Evolutionary conservation across 148 eudicot genomes (phyloP).

Genomic region (Cornus suecica): DNA sequence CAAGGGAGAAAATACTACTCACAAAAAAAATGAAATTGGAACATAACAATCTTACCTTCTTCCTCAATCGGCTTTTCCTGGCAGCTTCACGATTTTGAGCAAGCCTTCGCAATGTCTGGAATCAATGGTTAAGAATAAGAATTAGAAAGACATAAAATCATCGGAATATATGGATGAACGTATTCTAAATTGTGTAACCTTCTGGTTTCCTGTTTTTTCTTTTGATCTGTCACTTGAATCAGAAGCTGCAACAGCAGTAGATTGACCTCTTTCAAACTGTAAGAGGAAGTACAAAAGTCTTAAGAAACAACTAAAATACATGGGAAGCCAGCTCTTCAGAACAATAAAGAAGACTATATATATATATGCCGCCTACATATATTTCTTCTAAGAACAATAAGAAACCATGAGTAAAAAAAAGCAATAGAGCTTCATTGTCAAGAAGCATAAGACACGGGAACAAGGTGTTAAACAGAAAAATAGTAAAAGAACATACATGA

Average conservation of each 20-base stretch:
- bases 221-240: slow-evolving; percentile 92
- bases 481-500: background rate
- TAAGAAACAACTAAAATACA: background rate
- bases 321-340: background rate
- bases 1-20: background rate
- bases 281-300: slow-evolving; percentile 7
- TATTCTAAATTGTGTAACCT: slow-evolving; percentile 40
- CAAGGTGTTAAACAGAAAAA: background rate
- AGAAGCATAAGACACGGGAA: background rate
- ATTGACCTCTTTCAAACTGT: slow-evolving; percentile 69
- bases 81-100: slow-evolving; percentile 99
- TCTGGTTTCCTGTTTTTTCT: slow-evolving; percentile 75
- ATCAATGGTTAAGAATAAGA: background rate
- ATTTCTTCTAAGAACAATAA: too few relatives aligned
- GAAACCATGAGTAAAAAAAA: background rate
- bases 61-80: slow-evolving; percentile 86
- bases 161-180: background rate
- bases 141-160: background rate
- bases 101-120: slow-evolving; percentile 81
- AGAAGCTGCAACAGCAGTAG: slow-evolving; percentile 46
- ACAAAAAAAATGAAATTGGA: background rate
- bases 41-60: slow-evolving; percentile 50
- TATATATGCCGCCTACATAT: too few relatives aligned
- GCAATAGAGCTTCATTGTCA: background rate
- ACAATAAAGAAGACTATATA: background rate